phyloP scores from a whole-genome alignment of 2,329 filamentous ascomycete genomes.

The Colletotrichum graminicola region DNA sequence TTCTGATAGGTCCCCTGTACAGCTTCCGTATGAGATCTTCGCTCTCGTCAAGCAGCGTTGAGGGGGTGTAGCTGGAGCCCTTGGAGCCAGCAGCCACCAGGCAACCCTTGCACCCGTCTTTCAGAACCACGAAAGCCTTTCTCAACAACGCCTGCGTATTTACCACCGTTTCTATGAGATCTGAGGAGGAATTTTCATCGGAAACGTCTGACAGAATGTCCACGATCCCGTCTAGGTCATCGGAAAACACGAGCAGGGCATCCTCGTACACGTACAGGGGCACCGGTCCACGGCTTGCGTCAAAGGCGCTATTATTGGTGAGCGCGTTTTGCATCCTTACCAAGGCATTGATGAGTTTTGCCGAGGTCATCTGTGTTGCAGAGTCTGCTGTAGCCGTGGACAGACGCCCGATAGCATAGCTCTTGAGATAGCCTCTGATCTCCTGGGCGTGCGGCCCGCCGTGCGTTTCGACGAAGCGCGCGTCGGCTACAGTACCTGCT shows the following conservation, averaged over 20 bases:
- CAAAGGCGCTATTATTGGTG: constrained; percentile 34
- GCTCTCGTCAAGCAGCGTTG: constrained; percentile 12
- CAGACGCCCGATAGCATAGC: constrained; percentile 24
- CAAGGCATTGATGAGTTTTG: constrained; percentile 6
- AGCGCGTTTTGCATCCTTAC: constrained; percentile 35
- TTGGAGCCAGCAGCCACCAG: constrained; percentile 2
- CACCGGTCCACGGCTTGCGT: constrained; percentile 24
- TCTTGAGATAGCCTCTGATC: constrained; percentile 31
- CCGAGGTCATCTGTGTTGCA: neutral
- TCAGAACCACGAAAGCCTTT: constrained; percentile 17
- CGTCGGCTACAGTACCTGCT: constrained; percentile 33
- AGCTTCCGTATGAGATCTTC: constrained; percentile 18
- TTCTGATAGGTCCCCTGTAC: neutral
- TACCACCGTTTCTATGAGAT: neutral
- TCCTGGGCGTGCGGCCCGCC: constrained; percentile 34
- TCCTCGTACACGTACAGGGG: constrained; percentile 35
- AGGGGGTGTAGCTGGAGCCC: neutral
- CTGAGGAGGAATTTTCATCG: neutral
- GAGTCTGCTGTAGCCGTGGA: neutral
- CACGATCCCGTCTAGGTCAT: constrained; percentile 9
- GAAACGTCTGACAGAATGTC: constrained; percentile 6
- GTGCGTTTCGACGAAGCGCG: constrained; percentile 29
- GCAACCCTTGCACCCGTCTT: constrained; percentile 24
- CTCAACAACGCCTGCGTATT: constrained; percentile 20
- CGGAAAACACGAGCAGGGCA: constrained; percentile 30